phyloP scores from a whole-genome alignment of 106 monocot species.

The Amphibolis antarctica region DNA sequence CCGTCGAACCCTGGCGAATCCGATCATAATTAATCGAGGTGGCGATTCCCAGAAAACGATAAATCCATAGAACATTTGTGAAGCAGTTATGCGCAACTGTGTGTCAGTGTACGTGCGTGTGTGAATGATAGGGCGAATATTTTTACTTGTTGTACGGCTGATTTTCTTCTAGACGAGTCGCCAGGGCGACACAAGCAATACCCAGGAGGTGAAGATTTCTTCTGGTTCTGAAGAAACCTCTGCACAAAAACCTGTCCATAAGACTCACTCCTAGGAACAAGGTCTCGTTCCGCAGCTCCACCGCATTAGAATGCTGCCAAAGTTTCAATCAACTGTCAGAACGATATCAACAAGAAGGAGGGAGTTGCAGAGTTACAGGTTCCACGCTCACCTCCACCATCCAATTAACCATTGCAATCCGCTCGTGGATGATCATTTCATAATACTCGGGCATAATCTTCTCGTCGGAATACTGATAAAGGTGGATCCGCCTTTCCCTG shows the following conservation, averaged over 20 bases:
- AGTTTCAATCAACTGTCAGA: no score
- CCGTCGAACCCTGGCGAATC: conserved; percentile 37
- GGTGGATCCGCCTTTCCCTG: conserved; percentile 39
- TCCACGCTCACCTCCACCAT: conserved; percentile 58
- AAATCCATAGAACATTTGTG: no score
- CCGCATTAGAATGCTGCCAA: conserved; percentile 44
- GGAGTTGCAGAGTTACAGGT: background rate
- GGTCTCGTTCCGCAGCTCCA: conserved; percentile 57
- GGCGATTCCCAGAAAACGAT: background rate
- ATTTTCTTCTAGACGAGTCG: conserved; percentile 85
- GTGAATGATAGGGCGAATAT: background rate
- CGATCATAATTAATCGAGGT: background rate
- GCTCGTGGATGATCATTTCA: conserved; percentile 48
- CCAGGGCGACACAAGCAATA: conserved; percentile 69
- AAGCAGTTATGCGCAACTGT: no score
- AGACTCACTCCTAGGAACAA: conserved; percentile 73
- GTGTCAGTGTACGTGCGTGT: background rate
- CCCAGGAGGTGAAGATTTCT: conserved; percentile 67
- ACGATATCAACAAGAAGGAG: background rate
- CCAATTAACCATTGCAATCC: conserved; percentile 78
- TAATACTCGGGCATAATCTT: conserved; percentile 27
- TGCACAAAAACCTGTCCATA: conserved; percentile 67
- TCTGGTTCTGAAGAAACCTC: conserved; percentile 52
- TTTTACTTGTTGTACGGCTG: conserved; percentile 74
- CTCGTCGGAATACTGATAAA: conserved; percentile 34